These are phyloP conservation scores for Pontederia crassipes DNA, from an alignment of 176 grass and related monocot genomes.

Conservation along the genomic window DNA sequence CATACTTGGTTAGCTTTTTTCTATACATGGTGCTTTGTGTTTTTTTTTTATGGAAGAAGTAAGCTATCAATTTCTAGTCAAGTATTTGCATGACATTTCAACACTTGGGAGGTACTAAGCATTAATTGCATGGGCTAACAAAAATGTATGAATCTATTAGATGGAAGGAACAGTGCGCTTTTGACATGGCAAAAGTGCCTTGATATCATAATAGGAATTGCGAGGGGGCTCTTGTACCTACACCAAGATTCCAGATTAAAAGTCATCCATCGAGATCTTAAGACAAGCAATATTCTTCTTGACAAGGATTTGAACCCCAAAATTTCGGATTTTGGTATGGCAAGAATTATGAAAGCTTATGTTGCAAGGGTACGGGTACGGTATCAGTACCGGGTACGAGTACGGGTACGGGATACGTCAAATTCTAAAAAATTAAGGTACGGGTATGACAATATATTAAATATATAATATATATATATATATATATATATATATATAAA, in stretches of 20 bases:
- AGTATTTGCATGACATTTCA: neutral
- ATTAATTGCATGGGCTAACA: too few species aligned
- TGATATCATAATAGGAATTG: conserved; percentile 17
- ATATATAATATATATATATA: too few species aligned
- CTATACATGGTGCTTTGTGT: neutral
- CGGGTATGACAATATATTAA: too few species aligned
- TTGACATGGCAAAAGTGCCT: conserved; percentile 17
- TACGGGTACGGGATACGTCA: too few species aligned
- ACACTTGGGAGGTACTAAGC: neutral
- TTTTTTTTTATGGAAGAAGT: neutral
- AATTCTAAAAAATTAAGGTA: too few species aligned
- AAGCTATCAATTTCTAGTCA: neutral
- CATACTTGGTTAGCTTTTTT: conserved; percentile 11
- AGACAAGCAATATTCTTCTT: conserved; percentile 21
- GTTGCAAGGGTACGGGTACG: too few species aligned
- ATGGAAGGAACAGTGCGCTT: neutral
- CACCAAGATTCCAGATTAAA: conserved; percentile 17
- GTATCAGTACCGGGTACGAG: too few species aligned
- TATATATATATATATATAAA: too few species aligned
- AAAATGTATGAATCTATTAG: neutral
- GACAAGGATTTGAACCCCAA: conserved; percentile 21
- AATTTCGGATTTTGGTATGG: conserved; percentile 23
- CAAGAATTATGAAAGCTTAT: conserved; percentile 17
- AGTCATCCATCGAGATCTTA: conserved; percentile 20
- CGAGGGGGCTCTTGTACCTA: conserved; percentile 20